Conservation (phyloP, 495 filamentous ascomycete genomes). For the Coniosporium apollinis region DNA sequence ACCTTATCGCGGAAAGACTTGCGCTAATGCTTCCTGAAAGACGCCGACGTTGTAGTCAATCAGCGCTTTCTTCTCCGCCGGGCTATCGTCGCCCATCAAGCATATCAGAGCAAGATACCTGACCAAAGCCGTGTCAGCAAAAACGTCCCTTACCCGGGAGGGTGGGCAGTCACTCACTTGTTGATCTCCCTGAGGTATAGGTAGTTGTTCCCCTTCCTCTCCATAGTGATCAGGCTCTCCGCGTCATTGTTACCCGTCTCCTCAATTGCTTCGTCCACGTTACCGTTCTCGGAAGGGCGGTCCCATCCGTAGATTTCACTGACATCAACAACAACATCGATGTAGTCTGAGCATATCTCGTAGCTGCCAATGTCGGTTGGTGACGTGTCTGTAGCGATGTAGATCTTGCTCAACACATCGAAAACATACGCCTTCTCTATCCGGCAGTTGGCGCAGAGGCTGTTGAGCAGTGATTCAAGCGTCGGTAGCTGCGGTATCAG, state of each 20-base stretch:
- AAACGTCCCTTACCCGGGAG: background rate
- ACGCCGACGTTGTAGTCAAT: slow-evolving; percentile 31
- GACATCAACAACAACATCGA: slow-evolving; percentile 92
- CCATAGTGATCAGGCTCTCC: slow-evolving; percentile 62
- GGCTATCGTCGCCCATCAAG: slow-evolving; percentile 28
- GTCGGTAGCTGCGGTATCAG: slow-evolving; percentile 84
- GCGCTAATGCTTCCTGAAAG: slow-evolving; percentile 23
- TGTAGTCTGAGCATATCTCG: slow-evolving; percentile 94
- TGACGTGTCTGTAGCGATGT: slow-evolving; percentile 86
- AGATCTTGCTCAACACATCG: slow-evolving; percentile 92
- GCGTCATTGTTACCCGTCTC: slow-evolving; percentile 48
- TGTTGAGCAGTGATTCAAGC: slow-evolving; percentile 81
- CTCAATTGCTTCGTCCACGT: slow-evolving; percentile 40
- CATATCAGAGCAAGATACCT: slow-evolving; percentile 29
- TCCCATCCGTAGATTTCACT: slow-evolving; percentile 85
- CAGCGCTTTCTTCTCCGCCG: slow-evolving; percentile 23
- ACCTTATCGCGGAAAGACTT: slow-evolving; percentile 23
- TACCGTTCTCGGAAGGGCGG: slow-evolving; percentile 18
- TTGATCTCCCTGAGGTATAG: slow-evolving; percentile 82
- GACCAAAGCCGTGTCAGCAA: slow-evolving; percentile 1
- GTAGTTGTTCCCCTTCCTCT: slow-evolving; percentile 53
- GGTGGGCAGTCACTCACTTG: slow-evolving; percentile 36
- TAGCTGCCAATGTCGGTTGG: slow-evolving; percentile 88
- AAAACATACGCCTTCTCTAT: slow-evolving; percentile 98
- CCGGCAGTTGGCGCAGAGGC: slow-evolving; percentile 68